Conservation (phyloP, 805 yeast species). For the Metschnikowia shivogae region DNA sequence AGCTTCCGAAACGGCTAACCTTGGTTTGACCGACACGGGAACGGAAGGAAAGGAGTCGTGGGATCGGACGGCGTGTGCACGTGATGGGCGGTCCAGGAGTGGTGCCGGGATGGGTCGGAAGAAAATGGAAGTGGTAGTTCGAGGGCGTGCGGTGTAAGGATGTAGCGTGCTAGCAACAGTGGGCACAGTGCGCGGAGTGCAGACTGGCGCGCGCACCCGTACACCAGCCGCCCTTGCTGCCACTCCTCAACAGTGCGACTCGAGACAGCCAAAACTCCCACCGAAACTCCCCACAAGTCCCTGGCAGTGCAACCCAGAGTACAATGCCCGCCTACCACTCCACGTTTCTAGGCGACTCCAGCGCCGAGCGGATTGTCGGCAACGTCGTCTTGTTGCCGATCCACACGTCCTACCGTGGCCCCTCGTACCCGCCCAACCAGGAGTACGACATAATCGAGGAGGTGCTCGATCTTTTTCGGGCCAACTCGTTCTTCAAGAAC, state of each 20-base stretch:
- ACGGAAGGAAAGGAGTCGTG: neutral
- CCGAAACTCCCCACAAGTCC: too few species aligned
- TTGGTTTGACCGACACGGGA: neutral
- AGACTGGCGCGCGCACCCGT: neutral
- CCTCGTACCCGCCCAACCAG: conserved; percentile 72
- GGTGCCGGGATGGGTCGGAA: neutral
- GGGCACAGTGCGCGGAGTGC: too few species aligned
- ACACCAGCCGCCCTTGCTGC: too few species aligned
- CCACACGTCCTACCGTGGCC: conserved; percentile 82
- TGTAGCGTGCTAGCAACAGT: conserved; percentile 1
- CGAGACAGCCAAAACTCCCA: neutral
- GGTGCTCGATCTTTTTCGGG: conserved; percentile 83
- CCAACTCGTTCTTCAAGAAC: conserved; percentile 93
- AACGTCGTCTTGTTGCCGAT: conserved; percentile 84
- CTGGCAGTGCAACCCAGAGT: too few species aligned
- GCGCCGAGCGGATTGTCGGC: conserved; percentile 55
- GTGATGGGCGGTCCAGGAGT: neutral
- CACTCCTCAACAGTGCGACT: neutral
- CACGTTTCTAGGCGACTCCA: conserved; percentile 58
- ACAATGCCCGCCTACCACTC: conserved; percentile 70
- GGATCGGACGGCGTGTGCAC: neutral
- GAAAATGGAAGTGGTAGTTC: conserved; percentile 1
- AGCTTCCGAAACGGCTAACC: neutral
- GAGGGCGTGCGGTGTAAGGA: conserved; percentile 5
- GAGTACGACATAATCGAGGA: conserved; percentile 91